Percentiles rank a stretch among this genome's conserved stretches.
Evolutionary conservation across 176 grass and related monocot genomes (phyloP).

Genomic region (Oryza meyeriana): DNA sequence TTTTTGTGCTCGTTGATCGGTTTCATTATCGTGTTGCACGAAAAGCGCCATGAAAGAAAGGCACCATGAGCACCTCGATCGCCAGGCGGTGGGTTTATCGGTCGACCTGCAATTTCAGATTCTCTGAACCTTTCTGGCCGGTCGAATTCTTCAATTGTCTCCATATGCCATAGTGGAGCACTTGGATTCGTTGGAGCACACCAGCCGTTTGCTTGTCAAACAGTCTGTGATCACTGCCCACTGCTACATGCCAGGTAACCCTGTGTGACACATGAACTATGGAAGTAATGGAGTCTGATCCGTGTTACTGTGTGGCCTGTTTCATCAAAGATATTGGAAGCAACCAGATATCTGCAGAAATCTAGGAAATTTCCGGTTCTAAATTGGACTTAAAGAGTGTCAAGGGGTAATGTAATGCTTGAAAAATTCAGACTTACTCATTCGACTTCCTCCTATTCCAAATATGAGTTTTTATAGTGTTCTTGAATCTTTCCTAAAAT

Average conservation of each 20-base stretch:
- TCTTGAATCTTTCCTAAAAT: neutral
- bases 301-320: neutral
- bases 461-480: neutral
- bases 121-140: conserved; percentile 32
- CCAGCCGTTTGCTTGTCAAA: conserved; percentile 7
- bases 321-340: neutral
- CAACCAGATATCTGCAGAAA: neutral
- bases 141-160: neutral
- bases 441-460: neutral
- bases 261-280: neutral
- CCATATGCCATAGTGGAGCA: neutral
- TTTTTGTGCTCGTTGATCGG: neutral
- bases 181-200: conserved; percentile 20
- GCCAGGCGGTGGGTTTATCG: neutral
- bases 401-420: neutral
- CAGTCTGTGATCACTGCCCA: neutral
- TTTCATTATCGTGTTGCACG: neutral
- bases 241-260: neutral
- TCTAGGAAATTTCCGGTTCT: neutral
- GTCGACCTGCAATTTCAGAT: conserved; percentile 38
- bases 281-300: neutral
- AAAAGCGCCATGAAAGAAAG: conserved; percentile 14
- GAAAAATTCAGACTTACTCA: neutral
- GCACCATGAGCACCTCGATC: neutral
- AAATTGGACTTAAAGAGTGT: neutral